Base-by-base conservation (phyloP, 768 basidiomycete genomes). In the Basidioascus undulatus region DNA sequence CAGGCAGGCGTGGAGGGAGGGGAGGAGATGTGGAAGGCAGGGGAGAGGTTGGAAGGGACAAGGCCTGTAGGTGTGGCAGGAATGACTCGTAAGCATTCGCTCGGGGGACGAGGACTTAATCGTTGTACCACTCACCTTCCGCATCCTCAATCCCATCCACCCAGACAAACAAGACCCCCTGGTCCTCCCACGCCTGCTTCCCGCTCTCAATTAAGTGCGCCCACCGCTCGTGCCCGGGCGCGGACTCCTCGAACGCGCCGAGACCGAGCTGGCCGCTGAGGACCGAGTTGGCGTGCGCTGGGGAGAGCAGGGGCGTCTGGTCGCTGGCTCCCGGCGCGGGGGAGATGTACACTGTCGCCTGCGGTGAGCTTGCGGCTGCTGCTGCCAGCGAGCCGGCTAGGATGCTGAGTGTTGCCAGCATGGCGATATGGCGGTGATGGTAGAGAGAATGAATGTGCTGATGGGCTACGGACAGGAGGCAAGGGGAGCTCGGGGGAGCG, bases 261-360 rank as follows among this genome's bases (percentile, higher is more conserved):
- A 79, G 64, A n/a, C 72, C 71, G 10, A 80, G 65, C 54, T 80
- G 76, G 40, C 66, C 68, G 16, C 75, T 68, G 25, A 81, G 60
- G 6, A 63, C 68, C 27, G 68, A 63, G 49, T 65, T 70, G 32
- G 72, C 72, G 37, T 69, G 66, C 32, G 65, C 62, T 21, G 64
- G 61, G 16, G 68, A 64, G 20, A 72, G 57, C 5, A n/a, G n/a
- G n/a, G n/a, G n/a, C n/a, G n/a, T n/a, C n/a, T n/a, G n/a, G n/a
- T n/a, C n/a, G n/a, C n/a, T n/a, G n/a, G n/a, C n/a, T n/a, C n/a
- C n/a, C n/a, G n/a, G n/a, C n/a, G n/a, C n/a, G n/a, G n/a, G n/a
- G n/a, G n/a, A n/a, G n/a, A n/a, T n/a, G n/a, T n/a, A n/a, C n/a
- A n/a, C n/a, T n/a, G n/a, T n/a, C n/a, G n/a, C n/a, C n/a, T n/a